phyloP scores from a whole-genome alignment of 331 rosid species.

The Acacia concinna region DNA sequence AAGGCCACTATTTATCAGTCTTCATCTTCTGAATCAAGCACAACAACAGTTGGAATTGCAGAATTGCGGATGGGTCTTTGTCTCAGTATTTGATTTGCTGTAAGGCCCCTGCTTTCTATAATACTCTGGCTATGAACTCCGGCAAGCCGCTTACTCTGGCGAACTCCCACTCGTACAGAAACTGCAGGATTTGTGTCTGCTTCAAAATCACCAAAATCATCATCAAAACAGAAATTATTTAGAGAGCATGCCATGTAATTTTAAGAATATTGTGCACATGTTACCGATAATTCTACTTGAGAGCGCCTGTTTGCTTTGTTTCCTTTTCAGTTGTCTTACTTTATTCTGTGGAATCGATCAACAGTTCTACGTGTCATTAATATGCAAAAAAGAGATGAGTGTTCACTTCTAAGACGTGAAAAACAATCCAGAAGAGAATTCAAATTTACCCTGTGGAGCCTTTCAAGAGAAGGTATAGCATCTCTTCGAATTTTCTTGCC shows the following conservation, averaged over 20 bases:
- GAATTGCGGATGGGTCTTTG: constrained; percentile 80
- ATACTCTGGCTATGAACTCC: constrained; percentile 42
- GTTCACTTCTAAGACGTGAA: neutral
- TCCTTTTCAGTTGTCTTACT: constrained; percentile 53
- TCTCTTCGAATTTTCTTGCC: constrained; percentile 57
- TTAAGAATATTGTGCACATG: neutral
- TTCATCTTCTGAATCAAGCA: constrained; percentile 70
- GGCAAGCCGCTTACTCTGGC: constrained; percentile 51
- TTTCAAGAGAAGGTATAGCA: constrained; percentile 72
- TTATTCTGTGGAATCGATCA: constrained; percentile 52
- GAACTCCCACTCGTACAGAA: constrained; percentile 40
- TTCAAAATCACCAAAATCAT: constrained; percentile 5
- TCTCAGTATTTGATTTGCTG: constrained; percentile 64
- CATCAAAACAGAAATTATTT: too few relatives aligned
- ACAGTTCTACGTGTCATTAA: neutral
- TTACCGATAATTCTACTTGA: constrained; percentile 57
- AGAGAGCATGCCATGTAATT: too few relatives aligned
- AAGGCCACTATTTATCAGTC: constrained; percentile 16
- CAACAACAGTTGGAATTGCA: constrained; percentile 51
- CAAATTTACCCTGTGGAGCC: constrained; percentile 53
- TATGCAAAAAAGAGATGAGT: constrained; percentile 27
- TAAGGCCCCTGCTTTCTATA: constrained; percentile 49
- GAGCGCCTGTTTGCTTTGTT: constrained; percentile 48
- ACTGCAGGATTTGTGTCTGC: constrained; percentile 32
- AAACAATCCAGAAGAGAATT: constrained; percentile 11